Evolutionary conservation across 352 stramenopile species (phyloP), one percentile per base, ranked within the genome.

Genomic region (Globisporangium paroecandrum): DNA sequence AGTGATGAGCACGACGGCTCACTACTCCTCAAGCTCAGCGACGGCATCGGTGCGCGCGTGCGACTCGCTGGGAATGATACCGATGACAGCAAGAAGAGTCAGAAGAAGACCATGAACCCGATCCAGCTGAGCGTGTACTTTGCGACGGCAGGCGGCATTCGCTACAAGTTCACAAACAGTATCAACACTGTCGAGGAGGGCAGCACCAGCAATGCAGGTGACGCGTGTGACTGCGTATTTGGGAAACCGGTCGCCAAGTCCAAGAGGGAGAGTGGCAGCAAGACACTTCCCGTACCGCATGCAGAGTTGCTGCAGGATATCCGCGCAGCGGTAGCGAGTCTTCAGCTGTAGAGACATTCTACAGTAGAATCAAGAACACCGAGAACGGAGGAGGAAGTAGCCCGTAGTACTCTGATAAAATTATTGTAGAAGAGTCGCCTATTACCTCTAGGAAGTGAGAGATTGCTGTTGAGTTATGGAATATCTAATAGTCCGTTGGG

Each of bases 101-200:
- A 22, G 1, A 13, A 20, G 10, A 38, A 13, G 3, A 43, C 12
- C 2, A 15, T 22, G 10, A 82, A 73, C 53, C 64, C 72, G 25
- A 76, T 89, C 15, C 53, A 70, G n/a, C 38, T 91, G 27, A 51
- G 56, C n/a, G 75, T 91, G 12, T 88, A 75, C 66, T 89, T 89
- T 38, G 72, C 77, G 9, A 77, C 66, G 15, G 62, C 72, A 0
- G 58, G 58, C 5, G 69, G 72, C 27, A 78, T 89, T 61, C 79
- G 83, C 2, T 77, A 87, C 29, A 65, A 62, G 2, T 89, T 89
- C 51, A 47, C 56, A 6, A 91, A 89, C 58, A 73, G 67, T 27
- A 69, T 77, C 60, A 89, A 91, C 69, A 58, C 34, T 22, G 74
- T 46, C 53, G n/a, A 46, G 18, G 53, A 7, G 0, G 10, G 12